Evolutionary conservation across 2,329 filamentous ascomycete genomes (phyloP), one percentile per base, ranked within the genome.

Genomic region (Chrysoporthe cubensis): DNA sequence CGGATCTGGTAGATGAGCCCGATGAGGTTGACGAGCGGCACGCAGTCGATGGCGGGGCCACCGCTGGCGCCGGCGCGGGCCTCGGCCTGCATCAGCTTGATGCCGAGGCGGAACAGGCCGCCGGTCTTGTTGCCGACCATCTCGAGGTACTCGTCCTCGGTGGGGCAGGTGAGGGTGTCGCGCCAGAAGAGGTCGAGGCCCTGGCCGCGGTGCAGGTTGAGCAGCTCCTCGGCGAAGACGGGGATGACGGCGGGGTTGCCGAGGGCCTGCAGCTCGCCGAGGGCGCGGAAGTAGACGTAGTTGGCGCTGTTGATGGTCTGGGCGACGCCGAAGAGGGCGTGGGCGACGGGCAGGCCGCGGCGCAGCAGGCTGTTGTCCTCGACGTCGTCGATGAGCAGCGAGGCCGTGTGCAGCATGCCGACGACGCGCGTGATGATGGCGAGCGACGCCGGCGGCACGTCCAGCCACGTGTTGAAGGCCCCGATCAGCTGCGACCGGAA

Each of bases 111-210:
- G 82, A 97, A 97, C 1, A 97, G 84, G 0, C 93, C 93, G 64
- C 93, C 93, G 0, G 93, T 97, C 81, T 97, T 97, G 81, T 96
- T 94, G 73, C 88, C 88, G 13, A 97, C 93, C 93, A 97, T 96
- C 77, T 96, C 91, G n/a, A 96, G 86, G 80, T 97, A 97, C 80
- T 96, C 93, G 72, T 94, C 91, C 79, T 96, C 93, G 62, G 87
- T 91, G 16, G 93, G 93, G 78, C 92, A 95, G 26, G 90, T 94
- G 69, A 96, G 82, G 37, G 90, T 93, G 79, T 96, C 92, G 67
- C 92, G 87, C 93, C 94, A 97, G 82, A 92, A 96, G 48, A 97
- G 85, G 74, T 97, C 94, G 91, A 96, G 94, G 71, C 93, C 93
- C 79, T 97, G 93, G 26, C 93, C 93, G 42, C 92, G 85, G 78